Percentiles rank a stretch among this genome's conserved stretches.
Conservation (phyloP, 208 protist species). For the Acanthamoeba lenticulata region DNA sequence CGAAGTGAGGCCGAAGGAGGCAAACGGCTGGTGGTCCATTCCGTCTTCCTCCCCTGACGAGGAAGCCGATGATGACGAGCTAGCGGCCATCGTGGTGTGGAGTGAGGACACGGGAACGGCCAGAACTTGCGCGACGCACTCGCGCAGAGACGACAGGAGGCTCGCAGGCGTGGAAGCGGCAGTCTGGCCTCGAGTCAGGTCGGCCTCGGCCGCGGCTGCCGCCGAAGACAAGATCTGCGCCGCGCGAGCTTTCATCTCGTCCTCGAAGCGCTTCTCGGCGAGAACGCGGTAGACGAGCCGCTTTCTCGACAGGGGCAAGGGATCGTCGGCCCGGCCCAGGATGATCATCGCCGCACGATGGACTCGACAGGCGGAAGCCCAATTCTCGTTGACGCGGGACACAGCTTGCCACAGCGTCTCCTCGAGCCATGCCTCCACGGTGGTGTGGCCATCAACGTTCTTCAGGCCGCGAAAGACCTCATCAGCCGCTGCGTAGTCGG, state of each 20-base stretch:
- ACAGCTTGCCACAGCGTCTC: neutral
- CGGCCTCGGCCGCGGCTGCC: neutral
- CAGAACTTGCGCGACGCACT: slow-evolving; percentile 21
- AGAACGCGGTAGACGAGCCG: slow-evolving; percentile 28
- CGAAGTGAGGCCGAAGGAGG: slow-evolving; percentile 44
- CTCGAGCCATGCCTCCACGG: neutral
- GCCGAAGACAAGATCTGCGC: neutral
- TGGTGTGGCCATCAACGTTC: neutral
- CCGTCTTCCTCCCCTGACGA: no score
- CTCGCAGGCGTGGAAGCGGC: neutral
- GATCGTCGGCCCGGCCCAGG: neutral
- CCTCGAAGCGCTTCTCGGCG: slow-evolving; percentile 31
- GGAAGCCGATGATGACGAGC: no score
- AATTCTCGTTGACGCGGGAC: slow-evolving; percentile 39
- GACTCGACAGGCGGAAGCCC: neutral
- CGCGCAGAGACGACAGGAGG: no score
- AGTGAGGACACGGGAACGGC: neutral
- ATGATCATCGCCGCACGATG: slow-evolving; percentile 13
- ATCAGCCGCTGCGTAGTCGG: neutral
- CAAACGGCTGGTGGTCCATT: neutral
- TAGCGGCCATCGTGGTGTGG: neutral
- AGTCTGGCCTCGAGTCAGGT: neutral
- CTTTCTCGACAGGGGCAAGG: slow-evolving; percentile 15
- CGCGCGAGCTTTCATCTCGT: neutral
- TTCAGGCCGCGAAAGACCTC: no score